Conservation (phyloP, 768 basidiomycete species). For the Russula griseocarnosa region DNA sequence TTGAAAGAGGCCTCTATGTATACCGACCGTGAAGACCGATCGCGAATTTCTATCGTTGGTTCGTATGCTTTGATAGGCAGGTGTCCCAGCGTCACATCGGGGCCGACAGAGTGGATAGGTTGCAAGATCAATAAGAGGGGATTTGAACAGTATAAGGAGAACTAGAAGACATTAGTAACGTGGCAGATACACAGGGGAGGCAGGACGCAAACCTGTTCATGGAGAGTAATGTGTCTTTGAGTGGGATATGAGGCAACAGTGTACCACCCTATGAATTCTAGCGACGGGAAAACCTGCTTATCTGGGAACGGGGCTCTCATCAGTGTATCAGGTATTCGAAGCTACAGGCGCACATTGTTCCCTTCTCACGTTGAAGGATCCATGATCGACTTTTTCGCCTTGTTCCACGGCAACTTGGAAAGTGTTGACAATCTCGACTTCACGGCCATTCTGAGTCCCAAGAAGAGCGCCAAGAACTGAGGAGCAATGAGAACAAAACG, state of each 20-base stretch:
- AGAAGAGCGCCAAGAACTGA: constrained; percentile 89
- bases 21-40: constrained; percentile 68
- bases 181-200: not conserved
- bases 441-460: constrained; percentile 89
- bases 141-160: constrained; percentile 79
- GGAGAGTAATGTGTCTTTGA: constrained; percentile 70
- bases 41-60: constrained; percentile 80
- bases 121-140: constrained; percentile 81
- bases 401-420: constrained; percentile 80
- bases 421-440: constrained; percentile 95
- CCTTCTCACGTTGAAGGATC: constrained; percentile 73
- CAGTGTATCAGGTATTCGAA: not conserved
- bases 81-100: constrained; percentile 59
- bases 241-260: constrained; percentile 76
- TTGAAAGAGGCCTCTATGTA: constrained; percentile 84
- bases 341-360: constrained; percentile 68
- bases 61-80: constrained; percentile 95
- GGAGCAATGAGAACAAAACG: constrained; percentile 8
- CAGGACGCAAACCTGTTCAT: constrained; percentile 64
- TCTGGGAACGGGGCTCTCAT: constrained; percentile 45
- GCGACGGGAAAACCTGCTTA: constrained; percentile 96
- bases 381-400: constrained; percentile 66
- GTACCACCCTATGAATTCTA: constrained; percentile 99
- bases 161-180: constrained; percentile 47
- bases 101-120: constrained; percentile 45